These are phyloP conservation scores for Mortierella sp. DNA, from an alignment of 371 early-diverging fungal genomes.

Conservation along the genomic window DNA sequence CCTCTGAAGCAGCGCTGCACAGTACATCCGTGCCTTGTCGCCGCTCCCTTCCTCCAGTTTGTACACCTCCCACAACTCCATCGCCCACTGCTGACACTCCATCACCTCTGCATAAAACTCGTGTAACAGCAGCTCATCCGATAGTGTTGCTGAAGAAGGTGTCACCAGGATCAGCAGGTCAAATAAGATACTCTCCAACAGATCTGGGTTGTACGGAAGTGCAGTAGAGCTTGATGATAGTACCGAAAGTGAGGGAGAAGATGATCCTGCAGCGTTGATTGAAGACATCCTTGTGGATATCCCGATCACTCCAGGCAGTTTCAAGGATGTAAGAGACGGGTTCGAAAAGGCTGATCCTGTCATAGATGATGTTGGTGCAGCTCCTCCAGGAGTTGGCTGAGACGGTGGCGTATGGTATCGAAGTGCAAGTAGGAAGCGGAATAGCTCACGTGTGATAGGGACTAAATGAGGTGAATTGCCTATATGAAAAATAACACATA, in stretches of 20 bases:
- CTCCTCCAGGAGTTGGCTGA: slow-evolving; percentile 8
- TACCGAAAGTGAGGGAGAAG: neutral
- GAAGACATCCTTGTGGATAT: neutral
- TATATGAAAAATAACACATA: neutral
- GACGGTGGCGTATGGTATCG: slow-evolving; percentile 38
- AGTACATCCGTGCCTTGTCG: slow-evolving; percentile 44
- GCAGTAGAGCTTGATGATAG: neutral
- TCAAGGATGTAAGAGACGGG: slow-evolving; percentile 26
- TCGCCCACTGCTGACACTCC: slow-evolving; percentile 44
- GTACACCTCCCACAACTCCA: slow-evolving; percentile 45
- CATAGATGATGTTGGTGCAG: neutral
- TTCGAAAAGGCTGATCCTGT: slow-evolving; percentile 4
- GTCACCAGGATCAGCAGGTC: slow-evolving; percentile 45
- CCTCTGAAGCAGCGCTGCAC: slow-evolving; percentile 38
- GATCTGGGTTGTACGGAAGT: slow-evolving; percentile 21
- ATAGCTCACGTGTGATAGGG: slow-evolving; percentile 41
- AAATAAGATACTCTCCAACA: slow-evolving; percentile 37
- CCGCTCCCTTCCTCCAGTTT: slow-evolving; percentile 18
- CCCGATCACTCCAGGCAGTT: slow-evolving; percentile 16
- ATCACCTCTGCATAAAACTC: slow-evolving; percentile 46
- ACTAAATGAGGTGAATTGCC: slow-evolving; percentile 44
- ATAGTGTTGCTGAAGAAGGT: slow-evolving; percentile 24
- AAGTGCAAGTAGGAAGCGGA: slow-evolving; percentile 44
- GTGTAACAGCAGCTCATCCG: slow-evolving; percentile 32
- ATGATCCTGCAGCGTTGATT: neutral